These are phyloP conservation scores for Penicillium crustosum DNA, from an alignment of 2,329 filamentous ascomycete species.

Conservation along the genomic window DNA sequence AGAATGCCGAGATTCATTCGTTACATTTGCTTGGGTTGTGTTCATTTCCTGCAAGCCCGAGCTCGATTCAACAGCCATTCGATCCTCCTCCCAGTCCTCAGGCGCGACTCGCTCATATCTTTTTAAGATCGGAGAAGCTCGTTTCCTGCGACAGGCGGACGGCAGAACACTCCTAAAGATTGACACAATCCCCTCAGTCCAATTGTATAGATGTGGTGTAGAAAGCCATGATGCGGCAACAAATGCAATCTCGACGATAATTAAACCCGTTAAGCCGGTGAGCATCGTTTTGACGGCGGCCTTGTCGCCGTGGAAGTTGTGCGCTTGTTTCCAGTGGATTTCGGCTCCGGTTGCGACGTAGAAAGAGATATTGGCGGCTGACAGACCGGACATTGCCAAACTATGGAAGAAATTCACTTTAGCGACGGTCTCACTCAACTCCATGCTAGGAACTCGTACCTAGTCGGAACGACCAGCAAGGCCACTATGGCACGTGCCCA, in stretches of 20 bases:
- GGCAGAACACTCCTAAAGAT: slow-evolving; percentile 1
- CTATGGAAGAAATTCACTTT: slow-evolving; percentile 11
- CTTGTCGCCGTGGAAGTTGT: slow-evolving; percentile 25
- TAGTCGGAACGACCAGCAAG: slow-evolving; percentile 11
- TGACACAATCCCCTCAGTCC: background rate
- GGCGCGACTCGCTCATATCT: slow-evolving; percentile 16
- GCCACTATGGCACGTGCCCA: slow-evolving; percentile 14
- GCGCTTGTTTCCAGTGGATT: slow-evolving; percentile 30
- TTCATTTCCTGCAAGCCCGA: background rate
- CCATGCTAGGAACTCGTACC: slow-evolving; percentile 8
- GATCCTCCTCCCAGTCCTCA: slow-evolving; percentile 19
- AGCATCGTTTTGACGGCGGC: slow-evolving; percentile 25
- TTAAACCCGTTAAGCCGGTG: slow-evolving; percentile 22
- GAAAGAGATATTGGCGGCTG: slow-evolving; percentile 29
- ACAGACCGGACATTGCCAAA: slow-evolving; percentile 21
- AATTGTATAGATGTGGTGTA: slow-evolving; percentile 19
- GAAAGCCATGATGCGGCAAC: slow-evolving; percentile 15
- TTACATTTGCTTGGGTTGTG: background rate
- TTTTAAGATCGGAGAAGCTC: background rate
- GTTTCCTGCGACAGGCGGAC: slow-evolving; percentile 8
- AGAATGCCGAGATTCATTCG: background rate
- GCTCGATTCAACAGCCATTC: slow-evolving; percentile 4
- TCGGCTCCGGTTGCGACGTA: slow-evolving; percentile 27
- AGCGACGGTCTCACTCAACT: background rate
- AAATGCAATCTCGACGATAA: slow-evolving; percentile 23